A percentile compares a stretch with the other conserved stretches of the same genome.
phyloP scores from a whole-genome alignment of 495 filamentous ascomycete species.

The Aspergillus coremiiformis region DNA sequence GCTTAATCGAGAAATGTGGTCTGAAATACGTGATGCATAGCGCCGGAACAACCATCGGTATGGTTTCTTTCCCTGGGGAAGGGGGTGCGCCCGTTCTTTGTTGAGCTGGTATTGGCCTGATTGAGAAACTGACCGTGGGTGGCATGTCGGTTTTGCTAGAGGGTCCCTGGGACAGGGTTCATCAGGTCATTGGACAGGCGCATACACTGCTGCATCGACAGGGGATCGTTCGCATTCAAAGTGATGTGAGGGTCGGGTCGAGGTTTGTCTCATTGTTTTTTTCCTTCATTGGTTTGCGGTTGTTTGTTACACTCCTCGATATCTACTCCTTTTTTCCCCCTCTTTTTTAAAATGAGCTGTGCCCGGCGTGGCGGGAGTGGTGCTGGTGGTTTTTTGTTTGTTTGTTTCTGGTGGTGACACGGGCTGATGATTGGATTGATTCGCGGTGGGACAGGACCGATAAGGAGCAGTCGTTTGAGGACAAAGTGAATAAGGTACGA shows the following conservation, averaged over 20 bases:
- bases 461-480: constrained; percentile 57
- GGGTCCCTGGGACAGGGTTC: constrained; percentile 85
- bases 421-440: no score
- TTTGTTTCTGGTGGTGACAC: background rate
- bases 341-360: no score
- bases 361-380: background rate
- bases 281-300: background rate
- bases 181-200: constrained; percentile 82
- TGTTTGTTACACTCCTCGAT: no score
- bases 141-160: constrained; percentile 44
- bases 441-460: constrained; percentile 46
- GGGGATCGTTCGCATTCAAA: constrained; percentile 78
- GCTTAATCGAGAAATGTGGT: constrained; percentile 70
- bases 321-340: background rate
- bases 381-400: background rate
- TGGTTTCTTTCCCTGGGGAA: constrained; percentile 7
- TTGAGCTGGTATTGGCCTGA: background rate
- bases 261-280: constrained; percentile 45
- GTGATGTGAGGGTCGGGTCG: constrained; percentile 79
- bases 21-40: constrained; percentile 84
- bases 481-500: constrained; percentile 61
- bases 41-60: constrained; percentile 86
- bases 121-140: background rate
- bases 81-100: constrained; percentile 5
- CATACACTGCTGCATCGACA: constrained; percentile 76